Conservation (phyloP, 2,329 filamentous ascomycete genomes). For the Alternaria angustiovoidea region DNA sequence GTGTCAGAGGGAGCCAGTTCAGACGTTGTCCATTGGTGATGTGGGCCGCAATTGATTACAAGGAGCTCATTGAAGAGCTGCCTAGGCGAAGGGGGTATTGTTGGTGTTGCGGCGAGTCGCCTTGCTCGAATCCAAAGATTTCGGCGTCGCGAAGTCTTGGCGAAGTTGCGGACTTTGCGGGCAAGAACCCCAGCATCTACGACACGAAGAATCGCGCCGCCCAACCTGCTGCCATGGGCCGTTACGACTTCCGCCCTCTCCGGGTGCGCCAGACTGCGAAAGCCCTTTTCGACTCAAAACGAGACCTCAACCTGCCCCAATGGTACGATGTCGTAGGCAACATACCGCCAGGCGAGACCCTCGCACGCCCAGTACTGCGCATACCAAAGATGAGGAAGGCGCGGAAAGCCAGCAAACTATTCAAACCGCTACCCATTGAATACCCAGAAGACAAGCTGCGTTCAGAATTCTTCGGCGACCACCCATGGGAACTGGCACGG, state of each 20-base stretch:
- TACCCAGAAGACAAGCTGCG: constrained; percentile 88
- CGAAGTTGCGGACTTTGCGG: constrained; percentile 17
- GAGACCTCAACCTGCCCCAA: constrained; percentile 54
- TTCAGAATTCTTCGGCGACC: constrained; percentile 85
- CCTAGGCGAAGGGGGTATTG: constrained; percentile 1
- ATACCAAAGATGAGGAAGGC: constrained; percentile 53
- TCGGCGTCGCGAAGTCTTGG: constrained; percentile 20
- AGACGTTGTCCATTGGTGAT: constrained; percentile 26
- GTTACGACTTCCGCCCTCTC: constrained; percentile 60
- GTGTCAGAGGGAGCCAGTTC: constrained; percentile 52
- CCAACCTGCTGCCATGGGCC: constrained; percentile 54
- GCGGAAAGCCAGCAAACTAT: constrained; percentile 75
- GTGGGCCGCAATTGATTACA: constrained; percentile 15
- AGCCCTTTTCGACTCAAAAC: constrained; percentile 57
- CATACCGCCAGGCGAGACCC: constrained; percentile 67
- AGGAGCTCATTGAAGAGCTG: constrained; percentile 27
- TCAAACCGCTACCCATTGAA: constrained; percentile 77
- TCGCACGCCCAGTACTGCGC: constrained; percentile 64
- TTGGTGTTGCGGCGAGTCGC: constrained; percentile 10
- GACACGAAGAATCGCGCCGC: constrained; percentile 16
- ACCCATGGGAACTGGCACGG: constrained; percentile 95
- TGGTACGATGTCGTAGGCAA: constrained; percentile 67
- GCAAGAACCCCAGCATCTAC: constrained; percentile 2
- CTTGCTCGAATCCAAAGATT: constrained; percentile 14
- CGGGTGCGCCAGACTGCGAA: constrained; percentile 63